Percentiles rank a stretch among this genome's conserved stretches.
Evolutionary conservation across 441 rosid genomes (phyloP).

Genomic region (Brassica hybrid): DNA sequence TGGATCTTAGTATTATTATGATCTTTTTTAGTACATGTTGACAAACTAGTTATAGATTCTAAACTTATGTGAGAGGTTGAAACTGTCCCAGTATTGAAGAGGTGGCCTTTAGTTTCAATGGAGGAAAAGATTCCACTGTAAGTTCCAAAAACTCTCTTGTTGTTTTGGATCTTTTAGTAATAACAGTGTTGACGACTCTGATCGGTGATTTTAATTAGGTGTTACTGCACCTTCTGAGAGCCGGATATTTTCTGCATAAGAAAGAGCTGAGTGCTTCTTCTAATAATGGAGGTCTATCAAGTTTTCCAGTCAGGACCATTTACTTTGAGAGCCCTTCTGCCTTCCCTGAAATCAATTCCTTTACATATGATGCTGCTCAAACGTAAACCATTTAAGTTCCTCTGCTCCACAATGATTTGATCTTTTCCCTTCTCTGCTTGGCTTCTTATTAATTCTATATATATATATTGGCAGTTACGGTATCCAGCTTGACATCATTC

Average conservation of each 20-base stretch:
- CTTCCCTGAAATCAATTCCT: conserved; percentile 89
- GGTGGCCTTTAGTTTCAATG: conserved; percentile 98
- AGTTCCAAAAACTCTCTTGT: conserved; percentile 42
- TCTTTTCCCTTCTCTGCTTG: conserved; percentile 8
- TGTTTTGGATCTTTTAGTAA: background rate
- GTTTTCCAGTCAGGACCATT: conserved; percentile 88
- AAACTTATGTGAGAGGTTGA: too few relatives aligned
- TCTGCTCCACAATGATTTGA: conserved; percentile 13
- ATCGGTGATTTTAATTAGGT: conserved; percentile 58
- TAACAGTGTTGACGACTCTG: conserved; percentile 17
- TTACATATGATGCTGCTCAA: conserved; percentile 84
- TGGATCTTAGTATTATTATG: too few relatives aligned
- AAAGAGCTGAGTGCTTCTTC: conserved; percentile 54
- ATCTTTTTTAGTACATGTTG: too few relatives aligned
- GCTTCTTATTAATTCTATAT: conserved; percentile 27
- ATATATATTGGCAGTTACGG: conserved; percentile 68
- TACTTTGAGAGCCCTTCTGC: conserved; percentile 92
- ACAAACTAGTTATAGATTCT: too few relatives aligned
- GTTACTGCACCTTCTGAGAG: conserved; percentile 93
- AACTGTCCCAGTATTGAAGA: conserved; percentile 71
- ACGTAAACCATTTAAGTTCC: conserved; percentile 45
- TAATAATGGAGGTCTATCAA: conserved; percentile 63
- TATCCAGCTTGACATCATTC: conserved; percentile 81
- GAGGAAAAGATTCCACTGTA: conserved; percentile 99
- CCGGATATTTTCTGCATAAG: conserved; percentile 86